Base-by-base conservation (phyloP, 805 yeast species). In the Pichia membranifaciens region DNA sequence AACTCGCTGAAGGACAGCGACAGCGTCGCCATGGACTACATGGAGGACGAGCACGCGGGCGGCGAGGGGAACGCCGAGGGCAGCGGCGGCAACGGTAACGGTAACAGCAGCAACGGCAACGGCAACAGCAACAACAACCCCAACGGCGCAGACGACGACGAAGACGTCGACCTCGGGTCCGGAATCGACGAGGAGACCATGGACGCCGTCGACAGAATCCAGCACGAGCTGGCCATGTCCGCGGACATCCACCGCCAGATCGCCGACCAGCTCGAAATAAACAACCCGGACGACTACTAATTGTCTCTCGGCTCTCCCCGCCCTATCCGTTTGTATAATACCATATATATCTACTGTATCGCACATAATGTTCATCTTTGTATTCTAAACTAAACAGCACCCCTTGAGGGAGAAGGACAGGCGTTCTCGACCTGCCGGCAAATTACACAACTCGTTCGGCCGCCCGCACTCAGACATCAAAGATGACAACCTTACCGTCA, bases 401-500 rank as follows among this genome's bases (percentile, higher is more conserved):
- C n/a, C 15, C 10, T 12, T 12, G 15, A 29, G 15, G 15, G 10
- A 29, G 33, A 29, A 29, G 10, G 33, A 29, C 15, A 29, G 15
- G 15, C 15, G 15, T 29, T 29, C 10, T 29, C 15, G 15, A 29
- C 15, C 33, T 12, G 15, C 15, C n/a, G n/a, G n/a, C n/a, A n/a
- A n/a, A n/a, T n/a, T n/a, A n/a, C n/a, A n/a, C n/a, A n/a, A n/a
- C n/a, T n/a, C n/a, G n/a, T n/a, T n/a, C n/a, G n/a, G n/a, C n/a
- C n/a, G n/a, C n/a, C n/a, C 10, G 16, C 15, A 39, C 10, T 58
- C 65, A 79, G 45, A 75, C 73, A 44, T 71, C 70, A 64, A 87
- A 91, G 43, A 91, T 73, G 37, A 90, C 98, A 44, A 91, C 78
- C 62, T 84, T 85, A 46, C 99, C 98, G 62, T 93, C 99, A 50